Percentiles rank a stretch among this genome's conserved stretches.
phyloP scores from a whole-genome alignment of 371 early-diverging fungal genomes.

The Mucor saturninus region DNA sequence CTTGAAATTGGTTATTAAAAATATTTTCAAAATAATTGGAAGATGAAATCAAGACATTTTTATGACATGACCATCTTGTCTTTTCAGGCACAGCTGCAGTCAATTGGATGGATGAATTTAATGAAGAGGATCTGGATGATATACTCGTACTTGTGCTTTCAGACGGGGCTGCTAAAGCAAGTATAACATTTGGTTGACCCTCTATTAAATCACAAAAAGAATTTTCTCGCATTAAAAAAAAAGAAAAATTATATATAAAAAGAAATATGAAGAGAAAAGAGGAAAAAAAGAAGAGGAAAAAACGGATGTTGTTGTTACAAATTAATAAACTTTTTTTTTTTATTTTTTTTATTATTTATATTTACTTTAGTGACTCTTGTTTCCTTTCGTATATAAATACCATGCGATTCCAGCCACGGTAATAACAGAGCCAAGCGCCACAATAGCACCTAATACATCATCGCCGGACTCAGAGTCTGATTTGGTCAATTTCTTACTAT shows the following conservation, averaged over 20 bases:
- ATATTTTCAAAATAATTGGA: constrained; percentile 48
- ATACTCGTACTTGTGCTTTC: constrained; percentile 1
- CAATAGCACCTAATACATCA: constrained; percentile 27
- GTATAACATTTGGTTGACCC: constrained; percentile 32
- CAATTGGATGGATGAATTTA: neutral
- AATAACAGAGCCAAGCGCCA: constrained; percentile 36
- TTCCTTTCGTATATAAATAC: constrained; percentile 34
- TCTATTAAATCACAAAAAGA: constrained; percentile 2
- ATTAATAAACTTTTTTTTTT: constrained; percentile 14
- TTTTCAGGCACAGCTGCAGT: constrained; percentile 22
- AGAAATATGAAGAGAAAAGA: constrained; percentile 10
- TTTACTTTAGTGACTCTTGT: constrained; percentile 20
- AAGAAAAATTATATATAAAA: constrained; percentile 2
- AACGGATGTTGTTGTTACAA: constrained; percentile 15
- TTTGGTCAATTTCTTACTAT: neutral
- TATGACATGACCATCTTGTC: constrained; percentile 41
- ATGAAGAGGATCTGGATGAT: neutral
- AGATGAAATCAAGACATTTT: constrained; percentile 34
- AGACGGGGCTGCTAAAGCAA: constrained; percentile 29
- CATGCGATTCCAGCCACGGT: constrained; percentile 46
- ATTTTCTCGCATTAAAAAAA: constrained; percentile 11
- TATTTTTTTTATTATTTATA: neutral
- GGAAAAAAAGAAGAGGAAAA: constrained; percentile 15
- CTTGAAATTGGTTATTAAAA: constrained; percentile 45
- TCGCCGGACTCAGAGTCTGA: constrained; percentile 6